Percentiles rank a stretch among this genome's conserved stretches.
Evolutionary conservation across 129 eudicot genomes (phyloP).

Genomic region (Escallonia herrerae): DNA sequence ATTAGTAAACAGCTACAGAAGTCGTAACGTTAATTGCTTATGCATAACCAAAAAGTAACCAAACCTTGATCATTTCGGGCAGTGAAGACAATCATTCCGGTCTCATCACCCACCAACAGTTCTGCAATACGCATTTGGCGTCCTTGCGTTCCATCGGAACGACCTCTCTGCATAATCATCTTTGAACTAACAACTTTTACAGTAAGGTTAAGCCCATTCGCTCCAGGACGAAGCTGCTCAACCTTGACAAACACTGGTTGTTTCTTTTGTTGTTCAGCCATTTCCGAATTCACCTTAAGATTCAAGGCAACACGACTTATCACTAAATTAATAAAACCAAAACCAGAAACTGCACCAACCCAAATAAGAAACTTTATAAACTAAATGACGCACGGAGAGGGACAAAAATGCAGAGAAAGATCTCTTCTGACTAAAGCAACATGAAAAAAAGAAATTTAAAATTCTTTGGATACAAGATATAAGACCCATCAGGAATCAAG

Average conservation of each 20-base stretch:
- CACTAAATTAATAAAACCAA: no score
- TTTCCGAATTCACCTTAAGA: slow-evolving; percentile 8
- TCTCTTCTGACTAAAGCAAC: no score
- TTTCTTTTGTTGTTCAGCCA: slow-evolving; percentile 63
- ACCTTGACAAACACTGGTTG: slow-evolving; percentile 54
- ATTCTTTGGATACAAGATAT: no score
- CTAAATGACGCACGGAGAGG: no score
- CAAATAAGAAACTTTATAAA: no score
- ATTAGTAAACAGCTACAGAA: background rate
- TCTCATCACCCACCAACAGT: slow-evolving; percentile 72
- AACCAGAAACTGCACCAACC: background rate
- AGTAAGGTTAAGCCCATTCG: slow-evolving; percentile 49
- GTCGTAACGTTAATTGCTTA: background rate
- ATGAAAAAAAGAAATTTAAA: no score
- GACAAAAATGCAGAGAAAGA: no score
- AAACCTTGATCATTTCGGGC: slow-evolving; percentile 79
- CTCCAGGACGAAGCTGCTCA: slow-evolving; percentile 56
- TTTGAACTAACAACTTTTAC: slow-evolving; percentile 65
- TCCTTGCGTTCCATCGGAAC: slow-evolving; percentile 39
- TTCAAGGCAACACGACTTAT: no score
- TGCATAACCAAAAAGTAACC: background rate
- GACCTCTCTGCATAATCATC: slow-evolving; percentile 46
- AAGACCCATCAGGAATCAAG: no score
- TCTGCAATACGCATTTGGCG: slow-evolving; percentile 70
- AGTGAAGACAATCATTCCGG: slow-evolving; percentile 70